Evolutionary conservation across 805 yeast species (phyloP).

Genomic region (Yamadazyma olivae): DNA sequence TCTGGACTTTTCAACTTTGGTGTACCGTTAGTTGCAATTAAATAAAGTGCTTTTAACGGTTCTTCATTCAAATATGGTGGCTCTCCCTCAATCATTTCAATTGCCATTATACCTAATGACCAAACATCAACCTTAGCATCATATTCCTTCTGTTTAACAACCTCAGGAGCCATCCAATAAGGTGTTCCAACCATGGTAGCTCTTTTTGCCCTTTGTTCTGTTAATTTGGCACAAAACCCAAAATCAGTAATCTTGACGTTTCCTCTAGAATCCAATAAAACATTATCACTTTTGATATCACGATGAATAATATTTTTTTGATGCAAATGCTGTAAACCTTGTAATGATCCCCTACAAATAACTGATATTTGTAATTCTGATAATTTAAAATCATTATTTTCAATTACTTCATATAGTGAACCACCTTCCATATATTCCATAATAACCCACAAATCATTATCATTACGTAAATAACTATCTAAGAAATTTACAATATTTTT

Average conservation of each 20-base stretch:
- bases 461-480: conserved; percentile 81
- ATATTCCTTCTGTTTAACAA: conserved; percentile 73
- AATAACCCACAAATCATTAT: conserved; percentile 91
- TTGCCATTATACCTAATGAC: conserved; percentile 83
- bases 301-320: conserved; percentile 86
- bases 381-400: conserved; percentile 68
- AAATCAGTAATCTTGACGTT: conserved; percentile 46
- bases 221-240: conserved; percentile 66
- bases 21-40: conserved; percentile 79
- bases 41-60: conserved; percentile 70
- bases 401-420: conserved; percentile 91
- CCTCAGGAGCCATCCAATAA: conserved; percentile 91
- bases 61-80: conserved; percentile 82
- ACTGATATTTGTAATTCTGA: conserved; percentile 89
- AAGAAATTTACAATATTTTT: conserved; percentile 92
- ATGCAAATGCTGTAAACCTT: conserved; percentile 90
- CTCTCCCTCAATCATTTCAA: conserved; percentile 84
- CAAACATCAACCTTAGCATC: conserved; percentile 82
- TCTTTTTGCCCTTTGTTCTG: conserved; percentile 67
- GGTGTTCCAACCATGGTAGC: conserved; percentile 90
- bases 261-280: conserved; percentile 41
- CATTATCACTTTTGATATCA: conserved; percentile 46
- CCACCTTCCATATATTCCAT: conserved; percentile 99
- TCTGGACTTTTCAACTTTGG: conserved; percentile 73
- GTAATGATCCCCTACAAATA: conserved; percentile 84